Evolutionary conservation across 306 rosid species (phyloP).

Genomic region (Alnus rubra): DNA sequence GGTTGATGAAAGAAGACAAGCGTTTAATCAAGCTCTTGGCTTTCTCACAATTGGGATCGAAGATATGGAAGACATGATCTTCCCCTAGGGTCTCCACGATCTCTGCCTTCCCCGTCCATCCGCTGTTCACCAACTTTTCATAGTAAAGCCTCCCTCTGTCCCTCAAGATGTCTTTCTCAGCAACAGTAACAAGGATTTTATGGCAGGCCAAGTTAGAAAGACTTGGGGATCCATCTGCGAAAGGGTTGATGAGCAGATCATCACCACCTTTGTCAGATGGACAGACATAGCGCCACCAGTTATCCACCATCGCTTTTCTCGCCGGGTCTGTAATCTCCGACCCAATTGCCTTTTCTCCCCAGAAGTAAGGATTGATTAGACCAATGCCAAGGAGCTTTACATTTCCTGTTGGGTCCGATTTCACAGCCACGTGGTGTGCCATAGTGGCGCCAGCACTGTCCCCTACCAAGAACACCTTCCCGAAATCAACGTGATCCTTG

Average conservation of each 20-base stretch:
- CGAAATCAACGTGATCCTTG: slow-evolving; percentile 46
- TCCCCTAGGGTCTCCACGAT: slow-evolving; percentile 54
- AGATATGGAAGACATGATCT: slow-evolving; percentile 70
- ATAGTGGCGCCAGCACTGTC: slow-evolving; percentile 88
- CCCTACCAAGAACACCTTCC: slow-evolving; percentile 59
- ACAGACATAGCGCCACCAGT: slow-evolving; percentile 83
- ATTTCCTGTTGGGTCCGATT: slow-evolving; percentile 11
- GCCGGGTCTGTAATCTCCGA: slow-evolving; percentile 43
- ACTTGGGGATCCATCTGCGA: slow-evolving; percentile 62
- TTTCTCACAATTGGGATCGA: slow-evolving; percentile 48
- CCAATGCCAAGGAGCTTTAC: slow-evolving; percentile 51
- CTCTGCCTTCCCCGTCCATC: slow-evolving; percentile 59
- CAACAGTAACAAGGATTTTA: slow-evolving; percentile 52
- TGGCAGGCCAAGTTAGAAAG: slow-evolving; percentile 46
- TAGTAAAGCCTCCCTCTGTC: slow-evolving; percentile 80
- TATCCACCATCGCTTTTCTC: slow-evolving; percentile 65
- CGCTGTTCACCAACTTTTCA: slow-evolving; percentile 48
- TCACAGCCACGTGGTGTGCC: slow-evolving; percentile 50
- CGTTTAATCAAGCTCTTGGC: slow-evolving; percentile 54
- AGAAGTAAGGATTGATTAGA: slow-evolving; percentile 75
- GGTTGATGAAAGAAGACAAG: slow-evolving; percentile 47
- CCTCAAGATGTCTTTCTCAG: slow-evolving; percentile 66
- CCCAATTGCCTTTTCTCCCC: slow-evolving; percentile 75
- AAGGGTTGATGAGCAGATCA: slow-evolving; percentile 74
- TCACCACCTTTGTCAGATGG: slow-evolving; percentile 67